These are phyloP conservation scores for Lunularia cruciata DNA, from an alignment of 225 moss, liverwort and hornwort genomes.

Conservation along the genomic window DNA sequence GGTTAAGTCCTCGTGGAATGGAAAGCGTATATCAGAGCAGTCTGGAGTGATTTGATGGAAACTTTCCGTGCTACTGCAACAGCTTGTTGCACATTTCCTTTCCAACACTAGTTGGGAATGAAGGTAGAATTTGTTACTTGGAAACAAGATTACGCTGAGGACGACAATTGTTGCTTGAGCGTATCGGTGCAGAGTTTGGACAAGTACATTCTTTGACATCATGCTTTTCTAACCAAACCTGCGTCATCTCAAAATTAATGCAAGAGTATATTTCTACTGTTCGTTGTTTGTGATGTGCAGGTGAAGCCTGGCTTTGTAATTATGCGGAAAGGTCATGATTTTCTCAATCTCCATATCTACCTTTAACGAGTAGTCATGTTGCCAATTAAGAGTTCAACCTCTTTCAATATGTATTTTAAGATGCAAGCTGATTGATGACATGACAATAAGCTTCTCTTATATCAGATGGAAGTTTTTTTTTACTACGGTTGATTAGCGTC, in stretches of 20 bases:
- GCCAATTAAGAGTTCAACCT: background rate
- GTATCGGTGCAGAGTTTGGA: background rate
- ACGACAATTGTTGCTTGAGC: background rate
- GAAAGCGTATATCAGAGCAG: too few relatives aligned
- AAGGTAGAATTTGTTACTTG: too few relatives aligned
- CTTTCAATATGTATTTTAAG: background rate
- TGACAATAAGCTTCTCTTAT: background rate
- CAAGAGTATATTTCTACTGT: background rate
- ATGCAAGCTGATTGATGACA: slow-evolving; percentile 5
- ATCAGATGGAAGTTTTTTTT: background rate
- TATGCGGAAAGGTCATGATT: slow-evolving; percentile 83
- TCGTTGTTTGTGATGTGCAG: slow-evolving; percentile 40
- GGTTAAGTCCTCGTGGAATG: too few relatives aligned
- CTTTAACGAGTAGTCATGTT: background rate
- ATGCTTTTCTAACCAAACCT: background rate
- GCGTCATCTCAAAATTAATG: background rate
- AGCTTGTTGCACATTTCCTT: too few relatives aligned
- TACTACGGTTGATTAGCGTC: background rate
- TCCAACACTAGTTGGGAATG: too few relatives aligned
- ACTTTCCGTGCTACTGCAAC: too few relatives aligned
- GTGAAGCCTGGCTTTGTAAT: slow-evolving; percentile 92
- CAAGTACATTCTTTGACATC: background rate
- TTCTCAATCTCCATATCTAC: slow-evolving; percentile 7
- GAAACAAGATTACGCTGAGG: background rate
- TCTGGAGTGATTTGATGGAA: too few relatives aligned